Conservation (phyloP, 2,329 filamentous ascomycete genomes). For the Paracoccidioides lutzii region DNA sequence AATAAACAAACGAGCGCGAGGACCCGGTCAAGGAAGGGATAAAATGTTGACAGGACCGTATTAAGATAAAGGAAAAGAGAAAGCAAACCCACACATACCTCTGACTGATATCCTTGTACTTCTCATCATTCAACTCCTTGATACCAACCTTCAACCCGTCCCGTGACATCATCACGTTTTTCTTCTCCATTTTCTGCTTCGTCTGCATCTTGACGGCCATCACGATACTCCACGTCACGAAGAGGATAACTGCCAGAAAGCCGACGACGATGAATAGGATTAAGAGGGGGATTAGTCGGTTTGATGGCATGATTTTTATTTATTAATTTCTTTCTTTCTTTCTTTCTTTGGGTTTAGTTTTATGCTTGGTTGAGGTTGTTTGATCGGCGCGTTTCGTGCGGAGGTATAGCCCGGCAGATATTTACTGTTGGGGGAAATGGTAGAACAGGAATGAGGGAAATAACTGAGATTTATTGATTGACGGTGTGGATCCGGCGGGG, state of each 20-base stretch:
- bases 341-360: neutral
- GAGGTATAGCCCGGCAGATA: too few species aligned
- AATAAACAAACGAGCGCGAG: too few species aligned
- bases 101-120: constrained; percentile 48
- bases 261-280: constrained; percentile 43
- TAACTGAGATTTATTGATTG: too few species aligned
- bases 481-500: too few species aligned
- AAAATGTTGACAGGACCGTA: neutral
- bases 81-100: constrained; percentile 24
- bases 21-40: neutral
- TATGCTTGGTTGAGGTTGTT: neutral
- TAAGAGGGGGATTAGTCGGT: constrained; percentile 40
- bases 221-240: constrained; percentile 45
- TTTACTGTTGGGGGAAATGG: too few species aligned
- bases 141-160: constrained; percentile 50
- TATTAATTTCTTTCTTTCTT: too few species aligned
- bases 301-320: neutral
- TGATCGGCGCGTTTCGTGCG: neutral
- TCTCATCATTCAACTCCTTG: constrained; percentile 44
- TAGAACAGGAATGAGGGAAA: too few species aligned
- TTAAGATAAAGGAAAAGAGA: neutral
- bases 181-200: constrained; percentile 50
- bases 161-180: constrained; percentile 46
- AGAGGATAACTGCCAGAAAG: constrained; percentile 41
- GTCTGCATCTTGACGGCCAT: constrained; percentile 46